Percentiles rank a stretch among this genome's conserved stretches.
These are phyloP conservation scores for Eucalyptus curtisii DNA, from an alignment of 345 rosid genomes.

Conservation along the genomic window DNA sequence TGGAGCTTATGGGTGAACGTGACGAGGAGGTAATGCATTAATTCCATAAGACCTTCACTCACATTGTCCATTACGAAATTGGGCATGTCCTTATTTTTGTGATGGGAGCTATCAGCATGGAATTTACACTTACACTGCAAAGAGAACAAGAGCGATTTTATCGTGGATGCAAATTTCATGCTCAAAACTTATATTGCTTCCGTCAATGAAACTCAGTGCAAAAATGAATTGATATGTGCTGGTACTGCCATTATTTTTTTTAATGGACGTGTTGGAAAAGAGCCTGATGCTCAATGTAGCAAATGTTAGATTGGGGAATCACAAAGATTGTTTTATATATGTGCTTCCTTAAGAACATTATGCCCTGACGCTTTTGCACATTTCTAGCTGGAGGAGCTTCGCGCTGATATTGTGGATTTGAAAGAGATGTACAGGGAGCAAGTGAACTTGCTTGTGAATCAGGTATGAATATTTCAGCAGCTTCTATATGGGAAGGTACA, in stretches of 20 bases:
- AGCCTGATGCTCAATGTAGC: background rate
- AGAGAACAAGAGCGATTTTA: background rate
- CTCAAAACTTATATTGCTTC: background rate
- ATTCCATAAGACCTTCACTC: background rate
- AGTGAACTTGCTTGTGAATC: conserved; percentile 93
- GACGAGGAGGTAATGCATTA: conserved; percentile 78
- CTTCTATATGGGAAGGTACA: background rate
- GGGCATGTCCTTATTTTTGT: background rate
- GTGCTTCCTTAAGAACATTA: background rate
- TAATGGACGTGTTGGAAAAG: background rate
- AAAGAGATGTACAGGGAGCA: conserved; percentile 99
- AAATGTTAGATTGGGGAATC: background rate
- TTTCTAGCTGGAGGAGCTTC: conserved; percentile 94
- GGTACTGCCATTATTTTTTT: background rate
- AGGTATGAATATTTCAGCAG: conserved; percentile 27
- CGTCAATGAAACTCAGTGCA: background rate
- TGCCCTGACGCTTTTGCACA: background rate
- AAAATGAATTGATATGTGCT: background rate
- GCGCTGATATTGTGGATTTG: conserved; percentile 89
- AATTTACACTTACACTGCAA: background rate
- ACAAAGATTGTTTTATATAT: background rate
- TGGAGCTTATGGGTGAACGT: conserved; percentile 99
- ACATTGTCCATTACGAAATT: background rate
- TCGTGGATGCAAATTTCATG: background rate
- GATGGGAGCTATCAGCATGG: background rate